Base-by-base conservation (phyloP, 768 basidiomycete genomes). In the Russula griseocarnosa region DNA sequence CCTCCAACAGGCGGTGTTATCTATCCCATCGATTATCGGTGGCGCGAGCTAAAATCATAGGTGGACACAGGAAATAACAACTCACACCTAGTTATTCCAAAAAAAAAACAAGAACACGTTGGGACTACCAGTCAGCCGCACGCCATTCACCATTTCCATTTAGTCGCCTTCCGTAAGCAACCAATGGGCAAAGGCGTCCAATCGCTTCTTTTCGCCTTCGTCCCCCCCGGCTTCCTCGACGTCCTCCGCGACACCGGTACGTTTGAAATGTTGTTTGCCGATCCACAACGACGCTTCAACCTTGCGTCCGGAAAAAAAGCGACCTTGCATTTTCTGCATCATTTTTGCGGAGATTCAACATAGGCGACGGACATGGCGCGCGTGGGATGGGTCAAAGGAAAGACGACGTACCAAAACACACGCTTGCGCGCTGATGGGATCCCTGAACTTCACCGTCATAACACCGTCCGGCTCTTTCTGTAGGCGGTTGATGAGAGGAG, bases 401-500 rank as follows among this genome's bases (percentile, higher is more conserved):
- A 42, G 56, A 52, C 32, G n/a, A 79, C 88, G 67, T 68, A 91
- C 94, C 65, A 93, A 63, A 22, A 99, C 78, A 70, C 96, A 99
- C 5, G 94, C 96, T 74, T 95, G 88, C 5, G 97, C 97, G 62
- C 92, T 85, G n/a, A 96, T 69, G 16, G 91, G 83, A 70, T 98
- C 95, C 62, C 86, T 86, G 79, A 98, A 99, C 70, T 98, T 97
- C 66, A 98, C 87, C 0, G 94, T 95, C 86, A 98, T 98, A 66
- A 98, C 76, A 4, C 97, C 96, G 42, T 96, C 93, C 38, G 84
- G 76, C 74, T 99, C 97, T 80, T 88, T 85, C 94, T 99, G 75
- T 47, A 63, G 38, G 49, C 1, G 16, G 34, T 20, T 11, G 61
- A 30, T 51, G 32, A 50, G 34, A 38, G 42, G 60, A 58, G 38